phyloP scores from a whole-genome alignment of 202 grass and related monocot species.

The Zoysia matrella region DNA sequence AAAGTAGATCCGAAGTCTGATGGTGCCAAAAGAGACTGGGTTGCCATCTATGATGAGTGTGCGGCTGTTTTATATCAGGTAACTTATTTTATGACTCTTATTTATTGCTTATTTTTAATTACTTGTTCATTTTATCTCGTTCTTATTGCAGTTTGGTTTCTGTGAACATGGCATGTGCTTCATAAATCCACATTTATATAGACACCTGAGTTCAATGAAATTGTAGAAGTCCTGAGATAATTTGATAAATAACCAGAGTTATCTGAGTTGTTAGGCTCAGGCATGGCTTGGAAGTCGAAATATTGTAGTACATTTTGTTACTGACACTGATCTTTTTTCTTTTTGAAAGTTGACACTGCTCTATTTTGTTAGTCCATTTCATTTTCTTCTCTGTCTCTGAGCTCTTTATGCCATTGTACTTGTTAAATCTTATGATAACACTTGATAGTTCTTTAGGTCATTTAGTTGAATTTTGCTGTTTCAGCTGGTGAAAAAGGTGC shows the following conservation, averaged over 20 bases:
- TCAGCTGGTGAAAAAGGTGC: neutral
- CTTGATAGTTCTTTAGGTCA: slow-evolving; percentile 1
- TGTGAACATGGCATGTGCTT: neutral
- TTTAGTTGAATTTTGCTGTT: slow-evolving; percentile 1
- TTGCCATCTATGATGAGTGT: too few relatives aligned
- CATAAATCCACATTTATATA: slow-evolving; percentile 11
- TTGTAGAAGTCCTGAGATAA: slow-evolving; percentile 13
- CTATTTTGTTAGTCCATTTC: slow-evolving; percentile 5
- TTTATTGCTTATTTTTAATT: slow-evolving; percentile 15
- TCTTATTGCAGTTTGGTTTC: slow-evolving; percentile 22
- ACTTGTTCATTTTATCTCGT: slow-evolving; percentile 20
- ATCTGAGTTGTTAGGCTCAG: neutral
- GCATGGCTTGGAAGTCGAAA: neutral
- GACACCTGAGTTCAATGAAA: slow-evolving; percentile 6
- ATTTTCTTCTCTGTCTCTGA: neutral
- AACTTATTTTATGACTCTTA: slow-evolving; percentile 22
- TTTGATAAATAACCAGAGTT: slow-evolving; percentile 1
- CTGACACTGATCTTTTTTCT: too few relatives aligned
- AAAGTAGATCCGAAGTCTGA: too few relatives aligned
- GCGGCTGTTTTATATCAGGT: slow-evolving; percentile 87
- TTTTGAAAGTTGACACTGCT: neutral
- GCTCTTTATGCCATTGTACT: neutral
- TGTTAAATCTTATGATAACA: slow-evolving; percentile 2
- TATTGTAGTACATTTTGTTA: neutral
- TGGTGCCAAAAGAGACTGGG: too few relatives aligned